Percentiles rank a stretch among this genome's conserved stretches.
Evolutionary conservation across 2,329 filamentous ascomycete genomes (phyloP).

Genomic region (Penicillium sp.): DNA sequence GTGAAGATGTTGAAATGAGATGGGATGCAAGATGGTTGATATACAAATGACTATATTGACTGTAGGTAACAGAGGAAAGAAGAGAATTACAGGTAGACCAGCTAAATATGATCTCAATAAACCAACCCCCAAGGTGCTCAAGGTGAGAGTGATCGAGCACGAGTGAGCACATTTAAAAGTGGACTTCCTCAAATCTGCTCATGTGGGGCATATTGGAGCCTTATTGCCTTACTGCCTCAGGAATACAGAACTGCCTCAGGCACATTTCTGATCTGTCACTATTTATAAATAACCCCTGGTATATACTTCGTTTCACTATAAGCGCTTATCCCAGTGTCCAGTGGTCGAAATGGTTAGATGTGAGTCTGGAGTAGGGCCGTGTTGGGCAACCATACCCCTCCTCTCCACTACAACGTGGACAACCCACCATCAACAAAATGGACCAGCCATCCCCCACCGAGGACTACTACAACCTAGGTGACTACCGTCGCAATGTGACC

Average conservation of each 20-base stretch:
- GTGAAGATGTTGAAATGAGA: constrained; percentile 1
- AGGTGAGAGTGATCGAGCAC: constrained; percentile 30
- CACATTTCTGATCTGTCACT: background rate
- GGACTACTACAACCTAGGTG: constrained; percentile 37
- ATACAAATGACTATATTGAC: background rate
- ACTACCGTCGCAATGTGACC: constrained; percentile 35
- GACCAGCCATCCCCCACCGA: background rate
- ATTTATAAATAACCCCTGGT: background rate
- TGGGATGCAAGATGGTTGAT: background rate
- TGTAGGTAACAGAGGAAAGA: background rate
- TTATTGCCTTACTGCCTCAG: background rate
- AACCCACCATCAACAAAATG: constrained; percentile 6
- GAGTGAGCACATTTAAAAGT: constrained; percentile 13
- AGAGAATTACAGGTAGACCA: background rate
- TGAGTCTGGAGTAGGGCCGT: background rate
- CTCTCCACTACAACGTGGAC: background rate
- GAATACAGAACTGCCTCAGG: background rate
- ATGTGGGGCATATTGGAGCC: constrained; percentile 1
- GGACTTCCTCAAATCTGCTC: constrained; percentile 19
- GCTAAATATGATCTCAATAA: constrained; percentile 7
- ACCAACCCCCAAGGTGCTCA: constrained; percentile 9
- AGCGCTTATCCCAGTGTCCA: background rate
- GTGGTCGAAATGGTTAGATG: background rate
- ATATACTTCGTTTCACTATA: background rate
- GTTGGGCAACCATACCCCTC: constrained; percentile 3